Evolutionary conservation across 768 basidiomycete species (phyloP), one percentile per base, ranked within the genome.

Genomic region (Candolleomyces efflorescens): DNA sequence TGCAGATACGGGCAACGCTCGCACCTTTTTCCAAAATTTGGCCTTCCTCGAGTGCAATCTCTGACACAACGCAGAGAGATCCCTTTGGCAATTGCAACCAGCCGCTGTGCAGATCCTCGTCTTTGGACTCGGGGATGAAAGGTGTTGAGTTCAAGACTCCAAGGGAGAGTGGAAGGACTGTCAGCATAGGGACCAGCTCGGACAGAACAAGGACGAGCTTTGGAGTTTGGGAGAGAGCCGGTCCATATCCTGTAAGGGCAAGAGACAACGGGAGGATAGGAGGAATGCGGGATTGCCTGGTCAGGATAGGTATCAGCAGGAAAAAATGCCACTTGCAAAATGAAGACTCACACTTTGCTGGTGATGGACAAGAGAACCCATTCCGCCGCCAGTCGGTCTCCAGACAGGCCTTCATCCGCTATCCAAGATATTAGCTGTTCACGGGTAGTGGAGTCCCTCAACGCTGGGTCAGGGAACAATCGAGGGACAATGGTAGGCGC

Each of bases 51-150:
- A 94, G 72, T 3, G 79, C 83, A 56, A 75, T 75, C 65, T 93
- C 92, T 0, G 85, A 84, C 38, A 93, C 66, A 13, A 92, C 66
- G 26, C 87, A 71, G 2, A 80, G 66, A 5, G 82, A 80, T 3
- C 86, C 85, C 12, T 71, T 70, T 2, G 91, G 85, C 13, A 91
- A 78, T 65, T 94, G 91, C 24, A 94, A 74, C 61, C 79, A 79
- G 2, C 92, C 91, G 1, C 87, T 82, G 59, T 87, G 84, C 4
- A 94, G 72, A 56, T 80, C 78, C 62, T 92, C 89, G 50, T 90
- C 80, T 58, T 85, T 83, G 48, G 83, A 85, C 64, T 87, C 84
- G 0, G 90, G 91, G 32, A 69, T 70, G 64, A 89, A 92, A 1
- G 69, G 63, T 0, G 69, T 74, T 22, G 72, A 74, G 65, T 93